A percentile compares a stretch with the other conserved stretches of the same genome.
Evolutionary conservation across 1,284 basidiomycete genomes (phyloP).

Genomic region (Ustanciosporium gigantosporum): DNA sequence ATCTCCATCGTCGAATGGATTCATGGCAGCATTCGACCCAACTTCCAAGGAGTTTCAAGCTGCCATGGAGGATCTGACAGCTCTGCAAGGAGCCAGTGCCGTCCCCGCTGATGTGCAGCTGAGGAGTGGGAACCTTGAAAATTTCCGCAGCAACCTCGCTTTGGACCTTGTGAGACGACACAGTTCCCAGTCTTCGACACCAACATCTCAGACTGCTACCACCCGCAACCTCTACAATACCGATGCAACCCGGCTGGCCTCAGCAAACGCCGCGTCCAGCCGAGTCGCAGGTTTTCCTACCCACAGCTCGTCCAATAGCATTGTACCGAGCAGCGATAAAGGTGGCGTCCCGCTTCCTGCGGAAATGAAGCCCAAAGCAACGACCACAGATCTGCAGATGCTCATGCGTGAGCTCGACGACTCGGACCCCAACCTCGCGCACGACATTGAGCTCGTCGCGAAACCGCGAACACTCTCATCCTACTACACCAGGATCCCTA

Average conservation of each 20-base stretch:
- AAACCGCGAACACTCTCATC: slow-evolving; percentile 73
- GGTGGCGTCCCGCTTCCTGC: slow-evolving; percentile 58
- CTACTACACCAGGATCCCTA: slow-evolving; percentile 54
- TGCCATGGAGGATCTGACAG: slow-evolving; percentile 37
- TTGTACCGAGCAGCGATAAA: slow-evolving; percentile 58
- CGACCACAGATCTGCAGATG: slow-evolving; percentile 76
- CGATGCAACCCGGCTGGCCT: slow-evolving; percentile 9
- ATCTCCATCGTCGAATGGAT: slow-evolving; percentile 10
- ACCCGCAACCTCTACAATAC: slow-evolving; percentile 8
- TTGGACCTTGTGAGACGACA: slow-evolving; percentile 76
- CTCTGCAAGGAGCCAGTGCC: slow-evolving; percentile 73
- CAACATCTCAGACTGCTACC: slow-evolving; percentile 8
- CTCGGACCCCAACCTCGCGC: slow-evolving; percentile 19
- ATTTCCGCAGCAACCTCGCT: slow-evolving; percentile 87
- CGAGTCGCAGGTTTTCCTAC: slow-evolving; percentile 26
- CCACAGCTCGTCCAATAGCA: slow-evolving; percentile 56
- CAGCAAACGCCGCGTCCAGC: slow-evolving; percentile 66
- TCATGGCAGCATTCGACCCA: slow-evolving; percentile 16
- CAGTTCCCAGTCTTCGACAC: slow-evolving; percentile 6
- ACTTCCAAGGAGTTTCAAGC: slow-evolving; percentile 23
- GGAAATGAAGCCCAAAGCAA: slow-evolving; percentile 60
- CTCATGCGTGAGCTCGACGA: slow-evolving; percentile 88
- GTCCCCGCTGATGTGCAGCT: slow-evolving; percentile 89
- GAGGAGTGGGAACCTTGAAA: slow-evolving; percentile 83
- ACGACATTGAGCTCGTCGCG: slow-evolving; percentile 56